Conservation (phyloP, 2,329 filamentous ascomycete species). For the Neonectria coccinea region DNA sequence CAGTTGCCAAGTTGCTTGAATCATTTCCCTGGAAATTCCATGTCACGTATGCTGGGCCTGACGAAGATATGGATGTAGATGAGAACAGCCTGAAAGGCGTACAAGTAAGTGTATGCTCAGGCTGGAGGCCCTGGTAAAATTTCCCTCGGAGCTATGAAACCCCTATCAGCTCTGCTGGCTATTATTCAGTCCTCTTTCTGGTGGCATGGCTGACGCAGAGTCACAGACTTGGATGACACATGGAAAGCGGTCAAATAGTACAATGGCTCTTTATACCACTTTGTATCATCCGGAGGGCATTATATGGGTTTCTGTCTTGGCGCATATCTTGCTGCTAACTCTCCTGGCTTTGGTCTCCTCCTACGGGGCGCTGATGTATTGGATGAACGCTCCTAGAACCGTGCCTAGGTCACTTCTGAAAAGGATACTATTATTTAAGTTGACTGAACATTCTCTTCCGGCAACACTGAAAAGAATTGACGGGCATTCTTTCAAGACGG, state of each 20-base stretch:
- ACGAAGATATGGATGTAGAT: constrained; percentile 30
- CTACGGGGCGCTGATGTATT: constrained; percentile 22
- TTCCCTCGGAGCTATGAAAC: neutral
- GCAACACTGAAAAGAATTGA: constrained; percentile 26
- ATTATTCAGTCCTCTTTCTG: neutral
- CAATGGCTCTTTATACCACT: constrained; percentile 29
- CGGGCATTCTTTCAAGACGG: constrained; percentile 48
- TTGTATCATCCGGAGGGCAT: constrained; percentile 39
- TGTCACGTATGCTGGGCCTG: constrained; percentile 35
- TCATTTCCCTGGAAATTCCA: constrained; percentile 35
- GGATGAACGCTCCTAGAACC: constrained; percentile 24
- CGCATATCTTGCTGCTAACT: constrained; percentile 42
- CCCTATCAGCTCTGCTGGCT: neutral
- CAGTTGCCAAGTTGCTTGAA: constrained; percentile 36
- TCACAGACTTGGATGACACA: constrained; percentile 33
- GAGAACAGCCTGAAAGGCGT: constrained; percentile 27
- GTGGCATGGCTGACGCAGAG: neutral
- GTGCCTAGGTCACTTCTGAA: constrained; percentile 34
- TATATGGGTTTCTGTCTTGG: constrained; percentile 47
- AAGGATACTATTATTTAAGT: constrained; percentile 41
- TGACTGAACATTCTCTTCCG: constrained; percentile 40
- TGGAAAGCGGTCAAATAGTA: constrained; percentile 32
- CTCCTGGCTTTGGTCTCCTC: constrained; percentile 39
- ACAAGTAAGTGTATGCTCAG: constrained; percentile 32
- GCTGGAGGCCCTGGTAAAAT: constrained; percentile 32